phyloP scores from a whole-genome alignment of 2,329 filamentous ascomycete genomes.

The Blastomyces gilchristii region DNA sequence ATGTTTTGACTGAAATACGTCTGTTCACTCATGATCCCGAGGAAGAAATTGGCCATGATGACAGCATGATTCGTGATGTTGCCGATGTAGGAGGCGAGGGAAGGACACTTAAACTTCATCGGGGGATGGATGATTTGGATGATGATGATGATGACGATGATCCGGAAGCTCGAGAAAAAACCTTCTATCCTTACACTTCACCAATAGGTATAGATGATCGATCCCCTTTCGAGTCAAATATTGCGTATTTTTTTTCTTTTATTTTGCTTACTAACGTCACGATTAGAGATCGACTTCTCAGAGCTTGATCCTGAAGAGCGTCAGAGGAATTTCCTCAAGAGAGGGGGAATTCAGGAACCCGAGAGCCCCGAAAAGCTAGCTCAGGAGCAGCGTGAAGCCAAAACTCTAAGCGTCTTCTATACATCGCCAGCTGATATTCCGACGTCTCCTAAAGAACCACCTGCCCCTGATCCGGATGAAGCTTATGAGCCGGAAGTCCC shows the following conservation, averaged over 20 bases:
- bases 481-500: conserved; percentile 22
- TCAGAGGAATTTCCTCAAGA: conserved; percentile 32
- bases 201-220: conserved; percentile 26
- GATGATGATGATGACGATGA: conserved; percentile 57
- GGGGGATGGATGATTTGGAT: conserved; percentile 47
- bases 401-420: conserved; percentile 41
- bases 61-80: conserved; percentile 48
- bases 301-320: conserved; percentile 28
- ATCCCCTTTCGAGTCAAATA: not conserved
- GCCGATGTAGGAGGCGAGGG: conserved; percentile 50
- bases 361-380: conserved; percentile 34
- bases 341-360: conserved; percentile 32
- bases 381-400: conserved; percentile 39
- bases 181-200: conserved; percentile 26
- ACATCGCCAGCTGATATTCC: conserved; percentile 38
- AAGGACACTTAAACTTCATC: conserved; percentile 40
- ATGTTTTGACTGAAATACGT: conserved; percentile 46
- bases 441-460: conserved; percentile 39
- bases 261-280: conserved; percentile 7
- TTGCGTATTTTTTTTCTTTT: conserved; percentile 9
- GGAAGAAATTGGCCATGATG: conserved; percentile 50
- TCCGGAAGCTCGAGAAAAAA: conserved; percentile 38
- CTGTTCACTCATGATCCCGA: conserved; percentile 54
- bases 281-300: conserved; percentile 31
- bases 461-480: conserved; percentile 30